Conservation (phyloP, 2,329 filamentous ascomycete genomes). For the Colletotrichum tanaceti region DNA sequence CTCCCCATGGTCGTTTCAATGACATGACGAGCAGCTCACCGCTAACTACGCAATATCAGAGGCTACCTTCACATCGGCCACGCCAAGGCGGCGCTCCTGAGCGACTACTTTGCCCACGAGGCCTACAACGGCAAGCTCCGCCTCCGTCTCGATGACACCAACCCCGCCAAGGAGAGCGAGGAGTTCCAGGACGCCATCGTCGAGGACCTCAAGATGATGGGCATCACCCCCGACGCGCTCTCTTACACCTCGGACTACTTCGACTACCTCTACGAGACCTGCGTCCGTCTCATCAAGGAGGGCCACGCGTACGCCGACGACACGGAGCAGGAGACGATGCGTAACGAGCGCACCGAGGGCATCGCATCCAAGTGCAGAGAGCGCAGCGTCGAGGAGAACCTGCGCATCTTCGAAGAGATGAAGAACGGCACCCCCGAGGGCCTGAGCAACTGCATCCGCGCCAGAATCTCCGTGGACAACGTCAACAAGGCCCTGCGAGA, state of each 20-base stretch:
- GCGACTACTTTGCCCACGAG: constrained; percentile 96
- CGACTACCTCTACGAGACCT: constrained; percentile 87
- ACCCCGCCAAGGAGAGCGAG: constrained; percentile 96
- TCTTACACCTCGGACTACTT: constrained; percentile 98
- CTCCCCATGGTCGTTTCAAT: not conserved
- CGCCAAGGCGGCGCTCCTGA: constrained; percentile 91
- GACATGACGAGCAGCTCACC: not conserved
- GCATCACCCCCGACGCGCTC: constrained; percentile 86
- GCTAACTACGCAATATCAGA: constrained; percentile 18
- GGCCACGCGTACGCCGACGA: constrained; percentile 95
- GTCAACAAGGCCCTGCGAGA: constrained; percentile 96
- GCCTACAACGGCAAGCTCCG: constrained; percentile 92
- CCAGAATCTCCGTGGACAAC: constrained; percentile 91
- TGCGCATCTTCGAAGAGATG: constrained; percentile 93
- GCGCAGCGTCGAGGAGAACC: constrained; percentile 81
- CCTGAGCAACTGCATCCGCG: constrained; percentile 88
- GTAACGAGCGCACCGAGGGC: constrained; percentile 84
- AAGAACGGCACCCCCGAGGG: constrained; percentile 85
- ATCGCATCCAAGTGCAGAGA: constrained; percentile 85
- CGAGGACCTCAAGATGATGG: constrained; percentile 90
- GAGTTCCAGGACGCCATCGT: constrained; percentile 96
- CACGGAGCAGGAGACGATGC: constrained; percentile 90
- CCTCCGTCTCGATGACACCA: constrained; percentile 96
- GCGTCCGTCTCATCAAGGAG: constrained; percentile 83
- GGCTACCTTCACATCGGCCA: constrained; percentile 89